Conservation (phyloP, 176 grass and related monocot species). For the Carex kokanica region DNA sequence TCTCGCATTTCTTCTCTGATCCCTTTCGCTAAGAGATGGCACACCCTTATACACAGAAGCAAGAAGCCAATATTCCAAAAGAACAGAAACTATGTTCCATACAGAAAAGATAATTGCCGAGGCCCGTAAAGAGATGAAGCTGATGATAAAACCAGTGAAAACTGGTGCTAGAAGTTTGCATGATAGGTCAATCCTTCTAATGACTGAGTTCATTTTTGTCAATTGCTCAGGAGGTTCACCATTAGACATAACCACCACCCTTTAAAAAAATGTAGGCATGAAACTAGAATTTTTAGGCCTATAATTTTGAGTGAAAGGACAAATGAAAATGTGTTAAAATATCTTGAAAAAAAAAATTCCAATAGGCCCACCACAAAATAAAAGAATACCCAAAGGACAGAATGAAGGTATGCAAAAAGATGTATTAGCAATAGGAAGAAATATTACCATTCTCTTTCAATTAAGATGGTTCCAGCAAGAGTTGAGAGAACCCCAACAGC, state of each 20-base stretch:
- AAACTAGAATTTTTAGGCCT: not conserved
- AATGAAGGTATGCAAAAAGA: not conserved
- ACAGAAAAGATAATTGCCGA: slow-evolving; percentile 56
- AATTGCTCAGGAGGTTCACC: slow-evolving; percentile 37
- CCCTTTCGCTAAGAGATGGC: slow-evolving; percentile 48
- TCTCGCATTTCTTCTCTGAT: slow-evolving; percentile 26
- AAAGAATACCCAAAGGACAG: not conserved
- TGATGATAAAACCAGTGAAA: slow-evolving; percentile 73
- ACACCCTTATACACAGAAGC: slow-evolving; percentile 65
- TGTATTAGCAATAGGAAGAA: not conserved
- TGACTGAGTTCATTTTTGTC: slow-evolving; percentile 78
- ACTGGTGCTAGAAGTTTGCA: slow-evolving; percentile 90
- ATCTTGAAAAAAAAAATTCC: not conserved
- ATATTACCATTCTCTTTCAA: slow-evolving; percentile 83
- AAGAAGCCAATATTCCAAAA: slow-evolving; percentile 75
- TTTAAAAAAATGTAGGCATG: slow-evolving; percentile 17
- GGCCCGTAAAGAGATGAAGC: slow-evolving; percentile 67
- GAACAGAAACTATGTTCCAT: slow-evolving; percentile 62
- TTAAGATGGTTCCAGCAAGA: slow-evolving; percentile 80
- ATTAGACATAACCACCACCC: slow-evolving; percentile 81
- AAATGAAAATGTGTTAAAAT: not conserved
- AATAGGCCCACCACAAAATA: not conserved
- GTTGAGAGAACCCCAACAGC: slow-evolving; percentile 75
- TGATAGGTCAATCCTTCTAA: slow-evolving; percentile 81
- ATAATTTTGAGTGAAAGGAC: not conserved